These are phyloP conservation scores for Veloporphyrellus conicus DNA, from an alignment of 1,284 basidiomycete species.

Conservation along the genomic window DNA sequence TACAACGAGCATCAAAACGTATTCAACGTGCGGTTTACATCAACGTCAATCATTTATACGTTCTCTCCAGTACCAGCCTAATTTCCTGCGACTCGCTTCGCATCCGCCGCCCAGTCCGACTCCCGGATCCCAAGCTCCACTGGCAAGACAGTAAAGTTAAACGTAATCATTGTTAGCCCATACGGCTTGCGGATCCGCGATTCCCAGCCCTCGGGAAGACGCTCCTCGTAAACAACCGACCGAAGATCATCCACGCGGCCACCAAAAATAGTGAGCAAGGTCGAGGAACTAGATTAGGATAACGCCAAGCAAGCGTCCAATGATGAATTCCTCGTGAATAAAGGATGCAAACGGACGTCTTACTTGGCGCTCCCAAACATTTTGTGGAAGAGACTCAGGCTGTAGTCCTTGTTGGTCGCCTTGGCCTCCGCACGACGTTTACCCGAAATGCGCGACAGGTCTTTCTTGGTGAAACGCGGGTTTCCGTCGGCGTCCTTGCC, in stretches of 20 bases:
- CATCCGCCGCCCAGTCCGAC: conserved; percentile 26
- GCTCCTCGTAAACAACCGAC: conserved; percentile 57
- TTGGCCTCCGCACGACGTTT: conserved; percentile 57
- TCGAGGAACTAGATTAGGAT: conserved; percentile 16
- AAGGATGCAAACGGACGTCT: conserved; percentile 22
- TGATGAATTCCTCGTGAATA: neutral
- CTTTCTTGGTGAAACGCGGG: conserved; percentile 46
- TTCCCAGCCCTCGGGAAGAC: conserved; percentile 67
- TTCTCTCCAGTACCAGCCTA: too few species aligned
- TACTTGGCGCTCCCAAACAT: conserved; percentile 67
- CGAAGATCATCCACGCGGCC: conserved; percentile 55
- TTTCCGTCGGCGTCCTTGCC: conserved; percentile 51
- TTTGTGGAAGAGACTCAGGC: conserved; percentile 47
- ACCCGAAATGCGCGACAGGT: conserved; percentile 52
- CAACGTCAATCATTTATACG: too few species aligned
- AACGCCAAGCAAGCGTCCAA: neutral
- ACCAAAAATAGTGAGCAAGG: conserved; percentile 53
- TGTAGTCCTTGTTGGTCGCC: conserved; percentile 52
- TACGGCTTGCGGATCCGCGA: conserved; percentile 47
- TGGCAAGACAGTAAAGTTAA: conserved; percentile 51
- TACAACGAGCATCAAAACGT: too few species aligned
- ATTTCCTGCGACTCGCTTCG: neutral
- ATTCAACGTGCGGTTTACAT: too few species aligned
- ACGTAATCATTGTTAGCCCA: conserved; percentile 56
- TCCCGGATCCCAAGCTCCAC: too few species aligned